phyloP scores from a whole-genome alignment of 768 basidiomycete species.

The Lactarius psammicola region DNA sequence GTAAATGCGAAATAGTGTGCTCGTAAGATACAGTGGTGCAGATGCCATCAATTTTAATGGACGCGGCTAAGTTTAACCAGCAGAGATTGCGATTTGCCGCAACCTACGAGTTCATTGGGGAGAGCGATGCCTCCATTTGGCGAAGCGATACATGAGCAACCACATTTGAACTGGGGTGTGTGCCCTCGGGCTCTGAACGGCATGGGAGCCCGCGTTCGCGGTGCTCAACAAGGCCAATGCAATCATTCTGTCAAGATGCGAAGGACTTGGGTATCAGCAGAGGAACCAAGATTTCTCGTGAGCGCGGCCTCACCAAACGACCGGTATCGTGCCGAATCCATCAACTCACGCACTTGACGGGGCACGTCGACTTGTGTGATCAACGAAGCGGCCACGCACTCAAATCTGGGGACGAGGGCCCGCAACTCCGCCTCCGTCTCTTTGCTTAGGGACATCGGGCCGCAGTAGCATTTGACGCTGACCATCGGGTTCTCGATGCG shows the following conservation, averaged over 20 bases:
- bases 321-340: conserved; percentile 5
- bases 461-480: conserved; percentile 15
- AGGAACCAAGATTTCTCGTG: not conserved
- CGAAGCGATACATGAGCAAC: not conserved
- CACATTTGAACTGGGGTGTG: not conserved
- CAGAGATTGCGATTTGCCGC: not conserved
- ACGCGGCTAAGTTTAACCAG: not conserved
- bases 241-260: not conserved
- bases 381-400: conserved; percentile 1
- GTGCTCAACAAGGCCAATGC: not conserved
- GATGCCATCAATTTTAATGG: not conserved
- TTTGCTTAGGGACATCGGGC: conserved; percentile 7
- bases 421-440: conserved; percentile 6
- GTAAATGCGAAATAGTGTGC: not conserved
- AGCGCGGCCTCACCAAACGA: conserved; percentile 3
- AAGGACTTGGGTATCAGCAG: not conserved
- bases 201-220: not conserved
- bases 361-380: not conserved
- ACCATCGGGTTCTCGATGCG: not conserved
- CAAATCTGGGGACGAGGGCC: not conserved
- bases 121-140: not conserved
- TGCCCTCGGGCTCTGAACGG: not conserved
- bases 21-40: not conserved
- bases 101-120: not conserved
- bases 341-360: conserved; percentile 5